Evolutionary conservation across 768 basidiomycete genomes (phyloP), one percentile per base, ranked within the genome.

Genomic region (Lentinula lateritia): DNA sequence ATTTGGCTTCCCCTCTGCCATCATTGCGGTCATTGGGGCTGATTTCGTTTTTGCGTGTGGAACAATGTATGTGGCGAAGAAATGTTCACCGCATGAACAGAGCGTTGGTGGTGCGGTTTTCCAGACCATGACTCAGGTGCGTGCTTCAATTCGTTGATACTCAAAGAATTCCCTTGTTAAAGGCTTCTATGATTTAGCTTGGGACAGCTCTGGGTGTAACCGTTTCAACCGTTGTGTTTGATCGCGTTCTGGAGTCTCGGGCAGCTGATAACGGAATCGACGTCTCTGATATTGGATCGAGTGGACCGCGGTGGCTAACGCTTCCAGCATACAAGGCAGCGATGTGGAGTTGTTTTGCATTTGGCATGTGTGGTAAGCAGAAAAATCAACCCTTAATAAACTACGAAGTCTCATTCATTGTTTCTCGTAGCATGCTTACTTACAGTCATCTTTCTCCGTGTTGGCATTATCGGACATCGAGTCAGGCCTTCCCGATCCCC

Each of bases 21-120:
- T 83, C 43, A 61, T 88, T 50, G 73, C 82, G 20, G 90, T 92
- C 13, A 79, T 90, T 52, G 92, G 92, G 18, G 89, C 85, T 0
- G 92, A 93, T 67, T 90, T 93, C 63, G 84, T 89, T 2, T 92
- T 85, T 66, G 75, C 91, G 0, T 74, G 84, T 0, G 92, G 91
- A 2, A 88, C 88, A 5, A 73, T 93, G 15, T 93, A 88, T 66
- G 82, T 91, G 46, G 87, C 90, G 3, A 88, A 86, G 66, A 78
- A 88, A 9, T 79, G 84, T 1, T 70, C 80, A 1, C 84, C 84
- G 3, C 78, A 88, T 59, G 91, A 93, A 66, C 91, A 93, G 71
- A 87, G 85, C 71, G 76, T 92, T 4, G 84, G 86, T 5, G 90
- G 89, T 2, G 91, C 84, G 10, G 62, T 92, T 18, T 92, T 92